A percentile compares a stretch with the other conserved stretches of the same genome.
Evolutionary conservation across 1,284 basidiomycete genomes (phyloP).

Genomic region (Ceratobasidium sp.): DNA sequence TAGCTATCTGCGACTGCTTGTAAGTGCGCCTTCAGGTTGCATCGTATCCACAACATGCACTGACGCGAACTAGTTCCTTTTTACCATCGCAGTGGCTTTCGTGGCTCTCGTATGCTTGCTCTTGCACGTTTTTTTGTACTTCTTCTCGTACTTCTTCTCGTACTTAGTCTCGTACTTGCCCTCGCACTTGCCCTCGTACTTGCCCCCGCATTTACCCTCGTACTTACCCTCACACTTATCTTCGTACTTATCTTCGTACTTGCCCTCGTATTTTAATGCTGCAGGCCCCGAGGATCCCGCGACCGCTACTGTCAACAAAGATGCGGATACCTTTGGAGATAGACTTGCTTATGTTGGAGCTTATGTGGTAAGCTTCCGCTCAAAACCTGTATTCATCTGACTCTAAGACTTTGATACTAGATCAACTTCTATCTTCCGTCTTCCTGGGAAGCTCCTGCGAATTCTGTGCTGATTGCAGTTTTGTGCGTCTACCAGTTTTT

Average conservation of each 20-base stretch:
- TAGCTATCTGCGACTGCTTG: too few species aligned
- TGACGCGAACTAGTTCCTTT: too few species aligned
- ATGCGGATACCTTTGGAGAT: background rate
- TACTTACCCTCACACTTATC: background rate
- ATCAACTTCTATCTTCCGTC: background rate
- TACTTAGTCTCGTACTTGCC: background rate
- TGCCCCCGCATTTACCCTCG: background rate
- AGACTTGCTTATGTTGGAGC: background rate
- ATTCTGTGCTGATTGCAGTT: background rate
- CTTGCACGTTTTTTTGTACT: too few species aligned
- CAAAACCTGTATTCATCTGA: background rate
- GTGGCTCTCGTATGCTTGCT: too few species aligned
- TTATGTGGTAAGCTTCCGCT: background rate
- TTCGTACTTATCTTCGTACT: background rate
- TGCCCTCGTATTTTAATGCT: background rate
- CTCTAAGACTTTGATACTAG: background rate
- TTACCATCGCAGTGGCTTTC: too few species aligned
- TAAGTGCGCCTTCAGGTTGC: too few species aligned
- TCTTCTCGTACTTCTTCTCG: background rate
- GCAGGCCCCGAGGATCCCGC: constrained; percentile 1
- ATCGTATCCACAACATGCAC: too few species aligned
- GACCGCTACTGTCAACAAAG: background rate
- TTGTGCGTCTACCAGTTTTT: background rate
- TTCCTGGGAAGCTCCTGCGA: background rate
- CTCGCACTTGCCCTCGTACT: background rate